Evolutionary conservation across 2,329 filamentous ascomycete genomes (phyloP), one percentile per base, ranked within the genome.

Genomic region (Lachnellula hyalina): DNA sequence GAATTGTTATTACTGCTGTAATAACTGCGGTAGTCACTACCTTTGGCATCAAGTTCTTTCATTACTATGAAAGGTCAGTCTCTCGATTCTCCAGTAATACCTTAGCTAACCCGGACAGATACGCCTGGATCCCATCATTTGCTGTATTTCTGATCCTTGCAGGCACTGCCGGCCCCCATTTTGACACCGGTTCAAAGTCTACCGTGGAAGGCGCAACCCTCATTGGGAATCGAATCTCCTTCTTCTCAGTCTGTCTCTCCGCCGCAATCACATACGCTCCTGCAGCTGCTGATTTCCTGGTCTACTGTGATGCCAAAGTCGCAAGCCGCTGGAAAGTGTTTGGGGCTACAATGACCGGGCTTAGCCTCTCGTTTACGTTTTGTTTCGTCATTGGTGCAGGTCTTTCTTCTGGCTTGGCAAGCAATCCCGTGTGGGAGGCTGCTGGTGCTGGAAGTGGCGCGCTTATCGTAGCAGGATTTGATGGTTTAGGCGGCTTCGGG

Each of bases 241-340:
- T 88, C 70, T 86, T 90, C 69, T 85, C 82, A 11, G 74, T 90
- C 47, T 87, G 82, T 60, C 74, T 87, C 12, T 83, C 84, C 21
- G 80, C 81, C 1, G 81, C 82, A 7, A 79, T 86, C 51, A 85
- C 83, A 1, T 89, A 86, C 66, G 74, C 80, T 2, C 80, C 82
- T 4, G 77, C 78, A 2, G 82, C 80, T n/a, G 81, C 81, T 0
- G 85, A 88, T 66, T 87, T 83, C 65, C 85, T 86, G 61, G 83
- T 86, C 52, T 88, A 86, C 69, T 85, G 65, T 78, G 79, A 58
- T 68, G 73, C 58, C 75, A 80, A 12, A 75, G 78, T 15, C 71
- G 75, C 32, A 17, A 49, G 58, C 12, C 60, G 61, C 3, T 72
- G 71, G 64, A 77, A 76, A 57, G 73, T 86, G 45, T 86, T 85